Conservation (phyloP, 2,329 filamentous ascomycete species). For the Colletotrichum destructivum region DNA sequence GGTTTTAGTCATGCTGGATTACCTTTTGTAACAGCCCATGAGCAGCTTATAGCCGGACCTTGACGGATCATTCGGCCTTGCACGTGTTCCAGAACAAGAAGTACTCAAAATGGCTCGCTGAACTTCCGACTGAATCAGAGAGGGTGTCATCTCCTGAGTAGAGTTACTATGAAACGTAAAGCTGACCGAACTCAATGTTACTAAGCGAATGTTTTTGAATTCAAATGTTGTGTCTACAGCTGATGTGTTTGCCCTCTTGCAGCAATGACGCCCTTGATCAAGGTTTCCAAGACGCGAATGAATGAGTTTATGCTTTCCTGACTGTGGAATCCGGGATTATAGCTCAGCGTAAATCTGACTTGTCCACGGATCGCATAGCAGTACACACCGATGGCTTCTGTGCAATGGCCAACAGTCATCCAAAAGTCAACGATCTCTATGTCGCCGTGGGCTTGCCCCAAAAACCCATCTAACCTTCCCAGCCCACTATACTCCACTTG, state of each 20-base stretch:
- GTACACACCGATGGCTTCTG: constrained; percentile 10
- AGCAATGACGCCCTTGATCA: not conserved
- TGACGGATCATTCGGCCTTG: too few relatives aligned
- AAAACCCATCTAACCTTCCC: not conserved
- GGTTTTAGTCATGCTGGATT: too few relatives aligned
- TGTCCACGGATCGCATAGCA: not conserved
- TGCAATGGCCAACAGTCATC: constrained; percentile 14
- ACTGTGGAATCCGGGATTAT: constrained; percentile 28
- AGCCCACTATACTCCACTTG: constrained; percentile 27
- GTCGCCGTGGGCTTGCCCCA: not conserved
- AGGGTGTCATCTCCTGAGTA: too few relatives aligned
- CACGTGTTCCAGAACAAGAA: too few relatives aligned
- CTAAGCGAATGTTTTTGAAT: too few relatives aligned
- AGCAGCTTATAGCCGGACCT: too few relatives aligned
- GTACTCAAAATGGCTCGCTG: too few relatives aligned
- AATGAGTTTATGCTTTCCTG: not conserved
- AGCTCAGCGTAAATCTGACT: constrained; percentile 16
- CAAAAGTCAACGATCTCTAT: constrained; percentile 20
- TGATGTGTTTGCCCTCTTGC: not conserved
- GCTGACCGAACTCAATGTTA: too few relatives aligned
- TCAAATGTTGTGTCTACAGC: too few relatives aligned
- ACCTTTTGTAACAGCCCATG: too few relatives aligned
- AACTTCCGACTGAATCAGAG: too few relatives aligned
- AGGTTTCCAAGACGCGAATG: not conserved
- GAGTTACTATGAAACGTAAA: too few relatives aligned